Base-by-base conservation (phyloP, 2,329 filamentous ascomycete species). In the Xylariaceae sp. region DNA sequence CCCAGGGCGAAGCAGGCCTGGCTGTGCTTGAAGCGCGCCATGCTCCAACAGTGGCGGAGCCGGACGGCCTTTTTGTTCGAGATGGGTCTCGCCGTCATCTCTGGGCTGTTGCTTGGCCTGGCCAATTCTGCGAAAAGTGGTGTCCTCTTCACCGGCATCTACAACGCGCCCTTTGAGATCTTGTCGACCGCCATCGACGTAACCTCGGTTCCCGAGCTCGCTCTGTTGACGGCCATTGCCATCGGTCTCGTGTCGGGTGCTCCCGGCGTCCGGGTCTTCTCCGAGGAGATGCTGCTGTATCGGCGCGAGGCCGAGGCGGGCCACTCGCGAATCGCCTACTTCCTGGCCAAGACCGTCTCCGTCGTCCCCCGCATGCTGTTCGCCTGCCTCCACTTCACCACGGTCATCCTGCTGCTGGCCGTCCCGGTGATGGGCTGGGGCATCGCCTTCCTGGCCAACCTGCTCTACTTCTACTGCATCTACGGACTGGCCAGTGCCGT, bases 391-490 rank as follows among this genome's bases (percentile, higher is more conserved):
- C 73, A 77, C 49, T 76, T 77, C 51, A 66, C 70, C 1, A 64
- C 67, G 4, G 55, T 70, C 13, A 54, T 75, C 11, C 58, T 67
- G 23, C 42, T 74, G 2, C 59, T 76, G 6, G 57, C 64, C 1
- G 64, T 61, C 3, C 70, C 72, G 2, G 55, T 67, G 15, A 72
- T 75, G 13, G 47, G 50, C n/a, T 77, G 65, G 56, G 49, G 52
- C 15, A 50, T 60, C 8, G 67, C 68, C 17, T 76, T 70, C 47
- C 33, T 59, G 11, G 63, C 61, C 5, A 76, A 76, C 36, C 45
- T 75, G 29, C 39, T 67, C 8, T 77, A 76, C 52, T 76, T 75
- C 45, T 78, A 68, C 55, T 68, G 67, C 45, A 70, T 77, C 32
- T 77, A 75, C 47, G 71, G 73, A 0, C 58, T 77, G 5, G 65